Evolutionary conservation across 768 basidiomycete species (phyloP), one percentile per base, ranked within the genome.

Genomic region (Macrolepiota dolichaula): DNA sequence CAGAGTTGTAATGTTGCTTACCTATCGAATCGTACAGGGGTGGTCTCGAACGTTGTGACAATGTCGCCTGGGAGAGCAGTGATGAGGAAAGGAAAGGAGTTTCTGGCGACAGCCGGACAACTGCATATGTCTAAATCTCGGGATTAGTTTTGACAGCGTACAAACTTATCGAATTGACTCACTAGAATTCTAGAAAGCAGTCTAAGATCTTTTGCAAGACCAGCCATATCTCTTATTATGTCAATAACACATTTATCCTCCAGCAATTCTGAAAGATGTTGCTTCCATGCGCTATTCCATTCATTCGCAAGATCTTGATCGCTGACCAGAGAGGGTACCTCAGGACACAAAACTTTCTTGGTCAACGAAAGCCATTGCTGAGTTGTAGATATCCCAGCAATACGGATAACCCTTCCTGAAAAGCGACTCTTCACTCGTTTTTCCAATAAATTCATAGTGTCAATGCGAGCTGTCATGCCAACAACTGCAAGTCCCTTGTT

Each of bases 371-470:
- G 69, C 79, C 88, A 90, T 17, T 73, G 74, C 3, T 76, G 72
- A 0, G 86, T 62, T 9, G 74, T 76, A 4, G 75, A 68, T 1
- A 88, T 85, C 13, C 90, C 84, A 0, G 85, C 81, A 5, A 92
- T 87, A 51, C 92, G 85, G 59, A 96, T 79, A 67, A 94, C 91
- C 58, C 97, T 81, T 35, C 95, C 94, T 1, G 96, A 98, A 75
- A 98, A 99, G 2, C 97, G 85, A 65, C 94, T 97, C 74, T 98
- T 97, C 53, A 99, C 97, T 47, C 97, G 83, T 72, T 99, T 99
- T 72, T 99, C 97, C 17, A 99, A 79, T 2, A 91, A 74, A 64
- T 92, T 90, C 62, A 98, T 82, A 17, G 93, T 90, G 67, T 98
- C 95, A 24, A 96, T 81, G 9, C 95, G 86, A 35, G 86, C 87